Percentiles rank a stretch among this genome's conserved stretches.
phyloP scores from a whole-genome alignment of 768 basidiomycete genomes.

The Boletus reticulatus region DNA sequence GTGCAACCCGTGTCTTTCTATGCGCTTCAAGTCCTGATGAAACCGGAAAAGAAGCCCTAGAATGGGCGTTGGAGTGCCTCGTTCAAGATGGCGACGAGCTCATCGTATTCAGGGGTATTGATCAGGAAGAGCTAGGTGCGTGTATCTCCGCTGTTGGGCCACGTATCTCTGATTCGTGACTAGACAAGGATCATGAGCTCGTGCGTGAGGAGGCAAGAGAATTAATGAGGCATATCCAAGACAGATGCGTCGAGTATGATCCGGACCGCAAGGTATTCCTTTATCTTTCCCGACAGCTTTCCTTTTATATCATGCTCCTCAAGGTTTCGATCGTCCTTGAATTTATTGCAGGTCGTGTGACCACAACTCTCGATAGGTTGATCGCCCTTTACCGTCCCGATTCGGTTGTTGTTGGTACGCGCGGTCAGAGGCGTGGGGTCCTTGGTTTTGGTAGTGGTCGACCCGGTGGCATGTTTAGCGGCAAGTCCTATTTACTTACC shows the following conservation, averaged over 20 bases:
- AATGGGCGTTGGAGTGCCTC: slow-evolving; percentile 87
- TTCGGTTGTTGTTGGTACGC: slow-evolving; percentile 89
- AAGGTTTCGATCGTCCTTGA: slow-evolving; percentile 90
- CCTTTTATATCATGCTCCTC: background rate
- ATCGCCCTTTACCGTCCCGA: slow-evolving; percentile 92
- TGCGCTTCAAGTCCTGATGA: slow-evolving; percentile 89
- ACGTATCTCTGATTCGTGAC: background rate
- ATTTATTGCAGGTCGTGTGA: slow-evolving; percentile 89
- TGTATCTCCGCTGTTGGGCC: background rate
- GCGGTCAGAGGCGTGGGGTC: slow-evolving; percentile 56
- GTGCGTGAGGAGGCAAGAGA: slow-evolving; percentile 84
- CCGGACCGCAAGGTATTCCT: slow-evolving; percentile 63
- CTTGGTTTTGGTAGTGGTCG: slow-evolving; percentile 42
- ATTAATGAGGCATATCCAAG: slow-evolving; percentile 76
- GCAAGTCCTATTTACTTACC: slow-evolving; percentile 4
- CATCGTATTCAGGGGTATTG: slow-evolving; percentile 87
- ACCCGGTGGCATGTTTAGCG: slow-evolving; percentile 24
- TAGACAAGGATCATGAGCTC: slow-evolving; percentile 74
- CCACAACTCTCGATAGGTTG: slow-evolving; percentile 86
- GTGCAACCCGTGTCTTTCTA: slow-evolving; percentile 83
- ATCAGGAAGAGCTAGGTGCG: slow-evolving; percentile 80
- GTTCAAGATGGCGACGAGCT: slow-evolving; percentile 91
- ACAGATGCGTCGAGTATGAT: slow-evolving; percentile 75
- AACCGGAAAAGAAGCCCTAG: slow-evolving; percentile 82
- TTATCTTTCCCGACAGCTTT: background rate